These are phyloP conservation scores for Phialocephala sp. DNA, from an alignment of 2,329 filamentous ascomycete species.

Conservation along the genomic window DNA sequence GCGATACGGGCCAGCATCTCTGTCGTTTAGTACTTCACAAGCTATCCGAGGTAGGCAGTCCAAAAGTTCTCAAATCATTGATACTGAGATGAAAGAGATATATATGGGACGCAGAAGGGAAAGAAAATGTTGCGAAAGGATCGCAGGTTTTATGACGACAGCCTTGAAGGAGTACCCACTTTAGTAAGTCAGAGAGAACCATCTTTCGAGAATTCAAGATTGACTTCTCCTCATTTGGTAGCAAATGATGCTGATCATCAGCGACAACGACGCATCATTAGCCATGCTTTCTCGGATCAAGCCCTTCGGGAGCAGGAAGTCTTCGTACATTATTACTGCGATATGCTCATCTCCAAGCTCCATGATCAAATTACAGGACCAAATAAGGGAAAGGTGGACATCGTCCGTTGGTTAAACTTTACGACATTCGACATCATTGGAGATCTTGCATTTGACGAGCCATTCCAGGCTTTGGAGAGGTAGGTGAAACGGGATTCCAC, in stretches of 20 bases:
- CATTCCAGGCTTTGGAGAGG: conserved; percentile 37
- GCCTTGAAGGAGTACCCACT: not conserved
- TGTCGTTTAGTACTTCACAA: conserved; percentile 39
- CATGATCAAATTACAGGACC: conserved; percentile 19
- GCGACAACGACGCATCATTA: conserved; percentile 38
- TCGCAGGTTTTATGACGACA: conserved; percentile 3
- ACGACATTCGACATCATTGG: conserved; percentile 48
- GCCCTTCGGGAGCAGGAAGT: conserved; percentile 42
- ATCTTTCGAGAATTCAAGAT: not conserved
- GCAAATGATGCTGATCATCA: conserved; percentile 10
- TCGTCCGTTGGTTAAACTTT: conserved; percentile 45
- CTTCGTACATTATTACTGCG: conserved; percentile 24
- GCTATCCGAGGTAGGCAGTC: conserved; percentile 31
- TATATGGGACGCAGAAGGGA: not conserved
- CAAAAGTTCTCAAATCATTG: not conserved
- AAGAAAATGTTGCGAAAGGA: conserved; percentile 6
- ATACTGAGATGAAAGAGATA: not conserved
- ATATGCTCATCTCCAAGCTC: conserved; percentile 20
- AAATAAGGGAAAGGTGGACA: conserved; percentile 26
- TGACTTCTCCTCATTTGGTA: not conserved
- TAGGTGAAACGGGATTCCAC: conserved; percentile 28
- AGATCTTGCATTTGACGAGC: conserved; percentile 51
- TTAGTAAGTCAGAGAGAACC: not conserved
- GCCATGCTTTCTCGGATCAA: conserved; percentile 42
- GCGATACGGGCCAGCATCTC: conserved; percentile 37